Evolutionary conservation across 1,284 basidiomycete genomes (phyloP).

Genomic region (Pseudomicrostroma phylloplanum): DNA sequence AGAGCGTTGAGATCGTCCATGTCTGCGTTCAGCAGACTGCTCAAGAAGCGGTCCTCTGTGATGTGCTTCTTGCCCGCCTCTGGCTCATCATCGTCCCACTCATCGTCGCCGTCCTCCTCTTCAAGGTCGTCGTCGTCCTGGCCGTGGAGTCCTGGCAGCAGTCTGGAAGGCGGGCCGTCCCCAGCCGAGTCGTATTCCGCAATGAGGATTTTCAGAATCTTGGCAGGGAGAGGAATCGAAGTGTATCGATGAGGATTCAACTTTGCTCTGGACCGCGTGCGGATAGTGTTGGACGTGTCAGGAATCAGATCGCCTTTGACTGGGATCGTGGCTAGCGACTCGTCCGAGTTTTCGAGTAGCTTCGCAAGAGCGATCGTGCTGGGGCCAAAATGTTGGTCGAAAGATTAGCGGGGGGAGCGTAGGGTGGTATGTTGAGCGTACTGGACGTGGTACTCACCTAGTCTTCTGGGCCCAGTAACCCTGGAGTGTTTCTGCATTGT

Average conservation of each 20-base stretch:
- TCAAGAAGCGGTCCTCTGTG: no score
- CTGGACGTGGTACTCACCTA: constrained; percentile 46
- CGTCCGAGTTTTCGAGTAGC: constrained; percentile 65
- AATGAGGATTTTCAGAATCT: constrained; percentile 80
- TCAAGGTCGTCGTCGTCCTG: no score
- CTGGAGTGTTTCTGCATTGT: constrained; percentile 85
- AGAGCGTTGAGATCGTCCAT: no score
- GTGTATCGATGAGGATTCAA: constrained; percentile 79
- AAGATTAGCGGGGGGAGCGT: not conserved
- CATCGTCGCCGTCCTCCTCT: constrained; percentile 17
- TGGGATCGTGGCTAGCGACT: constrained; percentile 61
- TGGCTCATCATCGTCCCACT: constrained; percentile 41
- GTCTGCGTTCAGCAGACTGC: no score
- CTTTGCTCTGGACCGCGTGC: constrained; percentile 86
- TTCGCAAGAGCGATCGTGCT: constrained; percentile 72
- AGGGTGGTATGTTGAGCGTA: not conserved
- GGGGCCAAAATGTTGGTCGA: not conserved
- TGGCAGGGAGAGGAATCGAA: constrained; percentile 76
- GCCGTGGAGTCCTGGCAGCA: no score
- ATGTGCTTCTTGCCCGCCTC: constrained; percentile 10
- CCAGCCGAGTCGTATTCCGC: constrained; percentile 64
- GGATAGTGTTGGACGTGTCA: constrained; percentile 59
- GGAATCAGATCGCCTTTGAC: constrained; percentile 87
- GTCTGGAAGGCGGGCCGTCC: constrained; percentile 19
- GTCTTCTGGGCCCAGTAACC: constrained; percentile 67